A percentile compares a stretch with the other conserved stretches of the same genome.
Evolutionary conservation across 2,329 filamentous ascomycete genomes (phyloP).

Genomic region (Proliferodiscus dingleyae): DNA sequence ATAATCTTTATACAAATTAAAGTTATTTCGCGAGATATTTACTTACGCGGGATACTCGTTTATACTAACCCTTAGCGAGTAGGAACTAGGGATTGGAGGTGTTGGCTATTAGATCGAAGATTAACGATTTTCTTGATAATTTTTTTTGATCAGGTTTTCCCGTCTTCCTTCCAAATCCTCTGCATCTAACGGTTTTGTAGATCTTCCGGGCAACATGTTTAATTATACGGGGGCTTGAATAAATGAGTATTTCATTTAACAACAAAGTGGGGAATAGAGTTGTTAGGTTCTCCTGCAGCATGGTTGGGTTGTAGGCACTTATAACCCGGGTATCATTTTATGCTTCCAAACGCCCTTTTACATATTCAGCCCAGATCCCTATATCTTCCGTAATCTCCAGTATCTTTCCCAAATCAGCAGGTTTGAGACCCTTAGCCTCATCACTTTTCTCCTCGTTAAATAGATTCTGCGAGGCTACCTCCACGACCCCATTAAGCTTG

Average conservation of each 20-base stretch:
- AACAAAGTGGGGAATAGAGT: too few relatives aligned
- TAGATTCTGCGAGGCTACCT: slow-evolving; percentile 29
- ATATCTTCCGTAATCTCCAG: slow-evolving; percentile 44
- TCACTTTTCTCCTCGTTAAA: slow-evolving; percentile 13
- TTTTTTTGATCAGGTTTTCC: slow-evolving; percentile 19
- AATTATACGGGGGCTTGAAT: too few relatives aligned
- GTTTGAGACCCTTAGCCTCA: slow-evolving; percentile 15
- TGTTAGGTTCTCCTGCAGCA: too few relatives aligned
- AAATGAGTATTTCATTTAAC: too few relatives aligned
- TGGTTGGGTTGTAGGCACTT: too few relatives aligned
- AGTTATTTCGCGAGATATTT: too few relatives aligned
- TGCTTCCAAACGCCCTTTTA: slow-evolving; percentile 29
- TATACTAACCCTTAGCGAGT: too few relatives aligned
- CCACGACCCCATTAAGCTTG: slow-evolving; percentile 26
- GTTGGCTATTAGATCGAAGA: slow-evolving; percentile 26
- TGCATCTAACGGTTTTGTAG: too few relatives aligned
- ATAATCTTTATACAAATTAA: too few relatives aligned
- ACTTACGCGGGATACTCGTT: too few relatives aligned
- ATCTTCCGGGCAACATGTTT: too few relatives aligned
- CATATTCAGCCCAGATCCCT: slow-evolving; percentile 48
- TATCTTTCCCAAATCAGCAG: slow-evolving; percentile 37
- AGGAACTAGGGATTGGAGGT: slow-evolving; percentile 29
- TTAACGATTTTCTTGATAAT: slow-evolving; percentile 5
- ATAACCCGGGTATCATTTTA: slow-evolving; percentile 10
- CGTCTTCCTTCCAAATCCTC: slow-evolving; percentile 1